Conservation (phyloP, 78 protist genomes). For the Dictyostelium purpureum region DNA sequence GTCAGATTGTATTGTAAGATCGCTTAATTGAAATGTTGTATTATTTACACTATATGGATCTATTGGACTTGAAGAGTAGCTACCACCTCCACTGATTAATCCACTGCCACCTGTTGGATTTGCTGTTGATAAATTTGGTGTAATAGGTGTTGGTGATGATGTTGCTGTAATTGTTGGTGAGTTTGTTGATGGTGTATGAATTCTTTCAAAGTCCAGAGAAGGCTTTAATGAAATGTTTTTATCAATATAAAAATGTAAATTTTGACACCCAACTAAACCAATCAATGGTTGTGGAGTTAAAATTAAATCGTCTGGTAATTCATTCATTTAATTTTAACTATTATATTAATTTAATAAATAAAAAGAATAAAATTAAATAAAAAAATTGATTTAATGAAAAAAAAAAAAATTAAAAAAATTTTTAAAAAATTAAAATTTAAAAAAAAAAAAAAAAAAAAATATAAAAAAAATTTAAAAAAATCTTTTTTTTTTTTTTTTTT, state of each 20-base stretch:
- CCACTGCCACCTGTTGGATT: neutral
- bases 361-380: neutral
- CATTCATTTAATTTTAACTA: constrained; percentile 31
- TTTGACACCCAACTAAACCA: constrained; percentile 24
- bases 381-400: neutral
- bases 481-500: neutral
- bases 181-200: constrained; percentile 35
- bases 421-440: neutral
- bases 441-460: neutral
- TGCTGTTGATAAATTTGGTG: too few species aligned
- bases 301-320: constrained; percentile 63
- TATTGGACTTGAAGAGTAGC: neutral
- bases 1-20: neutral
- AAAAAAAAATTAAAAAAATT: neutral
- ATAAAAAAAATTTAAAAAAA: too few species aligned
- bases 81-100: neutral
- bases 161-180: neutral
- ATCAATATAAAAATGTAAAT: constrained; percentile 33
- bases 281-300: constrained; percentile 42
- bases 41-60: neutral
- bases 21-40: neutral
- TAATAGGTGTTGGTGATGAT: neutral
- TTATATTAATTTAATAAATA: neutral
- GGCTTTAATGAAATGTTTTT: constrained; percentile 28
- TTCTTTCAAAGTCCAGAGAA: constrained; percentile 13